Conservation (phyloP, 176 grass and related monocot genomes). For the Hyparrhenia diplandra region DNA sequence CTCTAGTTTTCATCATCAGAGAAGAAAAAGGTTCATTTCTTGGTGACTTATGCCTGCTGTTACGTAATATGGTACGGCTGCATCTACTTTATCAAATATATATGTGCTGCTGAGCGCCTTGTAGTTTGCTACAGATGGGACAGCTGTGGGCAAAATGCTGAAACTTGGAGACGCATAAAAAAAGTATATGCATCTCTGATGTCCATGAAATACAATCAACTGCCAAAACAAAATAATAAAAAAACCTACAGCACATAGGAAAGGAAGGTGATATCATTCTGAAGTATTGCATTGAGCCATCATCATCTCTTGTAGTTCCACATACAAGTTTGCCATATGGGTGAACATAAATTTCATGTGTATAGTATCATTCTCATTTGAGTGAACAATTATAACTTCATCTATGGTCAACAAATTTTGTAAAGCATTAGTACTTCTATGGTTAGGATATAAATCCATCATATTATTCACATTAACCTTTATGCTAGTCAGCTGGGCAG, state of each 20-base stretch:
- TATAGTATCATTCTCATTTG: not conserved
- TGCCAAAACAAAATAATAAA: not conserved
- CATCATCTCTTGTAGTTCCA: not conserved
- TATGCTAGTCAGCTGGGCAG: not conserved
- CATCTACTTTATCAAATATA: not conserved
- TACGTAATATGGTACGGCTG: not conserved
- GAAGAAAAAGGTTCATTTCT: not conserved
- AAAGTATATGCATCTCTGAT: not conserved
- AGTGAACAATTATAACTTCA: not conserved
- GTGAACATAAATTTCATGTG: not conserved
- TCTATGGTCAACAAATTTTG: not conserved
- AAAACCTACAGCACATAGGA: not conserved
- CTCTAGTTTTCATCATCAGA: not conserved
- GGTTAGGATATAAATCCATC: not conserved
- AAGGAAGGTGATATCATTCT: not conserved
- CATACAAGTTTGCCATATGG: not conserved
- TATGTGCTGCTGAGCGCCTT: not conserved
- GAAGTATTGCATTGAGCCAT: not conserved
- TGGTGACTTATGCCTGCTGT: not conserved
- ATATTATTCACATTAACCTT: not conserved
- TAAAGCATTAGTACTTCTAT: not conserved
- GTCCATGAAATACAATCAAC: not conserved
- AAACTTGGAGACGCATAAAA: not conserved
- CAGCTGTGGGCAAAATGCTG: not conserved
- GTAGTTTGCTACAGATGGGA: conserved; percentile 21